Evolutionary conservation across 306 rosid species (phyloP).

Genomic region (Cicer pinnatifidum): DNA sequence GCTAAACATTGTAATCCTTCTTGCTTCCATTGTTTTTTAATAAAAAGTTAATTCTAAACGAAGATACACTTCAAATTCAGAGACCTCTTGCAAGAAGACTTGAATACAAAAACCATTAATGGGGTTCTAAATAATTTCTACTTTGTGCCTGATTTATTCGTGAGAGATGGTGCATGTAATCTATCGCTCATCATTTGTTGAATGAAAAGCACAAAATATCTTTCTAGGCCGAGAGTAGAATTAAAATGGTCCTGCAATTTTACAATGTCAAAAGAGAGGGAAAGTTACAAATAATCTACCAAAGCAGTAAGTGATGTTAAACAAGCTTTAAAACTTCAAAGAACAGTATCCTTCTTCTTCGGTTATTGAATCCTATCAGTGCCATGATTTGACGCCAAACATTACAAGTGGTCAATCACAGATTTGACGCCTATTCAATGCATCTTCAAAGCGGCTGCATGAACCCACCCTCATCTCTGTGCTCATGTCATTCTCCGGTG

Average conservation of each 20-base stretch:
- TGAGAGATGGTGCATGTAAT: background rate
- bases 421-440: slow-evolving; percentile 65
- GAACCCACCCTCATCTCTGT: slow-evolving; percentile 91
- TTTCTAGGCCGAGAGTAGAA: background rate
- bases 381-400: background rate
- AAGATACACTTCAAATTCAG: background rate
- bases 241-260: slow-evolving; percentile 4
- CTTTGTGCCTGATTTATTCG: background rate
- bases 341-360: background rate
- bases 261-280: background rate
- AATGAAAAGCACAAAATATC: background rate
- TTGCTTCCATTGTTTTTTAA: background rate
- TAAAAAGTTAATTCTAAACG: no score
- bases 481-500: slow-evolving; percentile 87
- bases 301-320: slow-evolving; percentile 10
- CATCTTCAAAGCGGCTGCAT: slow-evolving; percentile 89
- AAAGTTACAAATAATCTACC: slow-evolving; percentile 20
- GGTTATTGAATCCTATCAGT: background rate
- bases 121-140: background rate
- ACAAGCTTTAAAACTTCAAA: slow-evolving; percentile 1
- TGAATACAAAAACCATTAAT: background rate
- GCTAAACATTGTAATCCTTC: background rate
- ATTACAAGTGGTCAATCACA: slow-evolving; percentile 51
- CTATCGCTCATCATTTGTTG: background rate
- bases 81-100: background rate